A percentile compares a stretch with the other conserved stretches of the same genome.
These are phyloP conservation scores for Aureobasidium leucospermi DNA, from an alignment of 2,329 filamentous ascomycete species.

Conservation along the genomic window DNA sequence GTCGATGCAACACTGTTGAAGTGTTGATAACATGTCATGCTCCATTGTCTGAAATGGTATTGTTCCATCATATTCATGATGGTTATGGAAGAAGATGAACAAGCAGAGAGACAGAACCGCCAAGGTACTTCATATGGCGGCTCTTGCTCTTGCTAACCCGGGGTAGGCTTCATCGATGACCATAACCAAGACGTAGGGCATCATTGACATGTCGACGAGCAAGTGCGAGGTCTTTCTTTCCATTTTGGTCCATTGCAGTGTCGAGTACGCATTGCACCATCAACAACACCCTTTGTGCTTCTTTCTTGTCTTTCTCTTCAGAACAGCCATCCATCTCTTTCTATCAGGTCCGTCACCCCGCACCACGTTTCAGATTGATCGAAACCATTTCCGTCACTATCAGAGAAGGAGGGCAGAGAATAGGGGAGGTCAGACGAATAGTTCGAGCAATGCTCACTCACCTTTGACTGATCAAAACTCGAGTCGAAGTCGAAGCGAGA, in stretches of 20 bases:
- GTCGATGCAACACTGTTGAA: constrained; percentile 12
- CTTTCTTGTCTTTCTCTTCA: not conserved
- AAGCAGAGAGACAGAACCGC: not conserved
- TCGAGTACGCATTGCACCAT: not conserved
- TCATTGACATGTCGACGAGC: not conserved
- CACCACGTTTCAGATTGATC: not conserved
- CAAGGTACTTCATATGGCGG: constrained; percentile 9
- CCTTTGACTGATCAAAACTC: not conserved
- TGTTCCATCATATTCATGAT: constrained; percentile 6
- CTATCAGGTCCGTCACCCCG: not conserved
- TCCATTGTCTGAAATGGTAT: not conserved
- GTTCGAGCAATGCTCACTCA: constrained; percentile 8
- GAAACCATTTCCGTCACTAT: not conserved
- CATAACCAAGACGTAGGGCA: not conserved
- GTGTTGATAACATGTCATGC: not conserved
- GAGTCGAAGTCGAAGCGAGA: constrained; percentile 2
- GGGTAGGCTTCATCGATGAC: not conserved
- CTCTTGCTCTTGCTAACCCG: not conserved
- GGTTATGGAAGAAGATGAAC: not conserved
- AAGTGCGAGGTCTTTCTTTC: not conserved
- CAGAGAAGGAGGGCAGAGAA: not conserved
- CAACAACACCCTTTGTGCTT: not conserved
- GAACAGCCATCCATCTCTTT: not conserved
- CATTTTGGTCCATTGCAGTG: not conserved
- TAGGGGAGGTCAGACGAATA: not conserved